Evolutionary conservation across 2,329 filamentous ascomycete species (phyloP).

Genomic region (Epichloe baconii): DNA sequence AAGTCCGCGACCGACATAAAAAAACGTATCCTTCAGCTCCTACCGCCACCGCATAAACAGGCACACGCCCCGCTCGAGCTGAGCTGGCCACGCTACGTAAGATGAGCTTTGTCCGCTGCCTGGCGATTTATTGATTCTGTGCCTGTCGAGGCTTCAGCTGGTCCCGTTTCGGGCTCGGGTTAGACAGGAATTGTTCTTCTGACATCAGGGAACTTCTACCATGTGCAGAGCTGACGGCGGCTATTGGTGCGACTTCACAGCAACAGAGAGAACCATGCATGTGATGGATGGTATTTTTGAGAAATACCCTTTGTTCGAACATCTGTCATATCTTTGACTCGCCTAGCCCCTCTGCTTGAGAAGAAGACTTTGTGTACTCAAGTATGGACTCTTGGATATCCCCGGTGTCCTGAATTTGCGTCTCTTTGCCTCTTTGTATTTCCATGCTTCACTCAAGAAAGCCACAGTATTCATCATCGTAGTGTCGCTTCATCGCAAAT

Average conservation of each 20-base stretch:
- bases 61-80: conserved; percentile 7
- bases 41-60: conserved; percentile 4
- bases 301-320: conserved; percentile 7
- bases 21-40: conserved; percentile 6
- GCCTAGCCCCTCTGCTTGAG: too few relatives aligned
- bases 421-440: neutral
- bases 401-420: too few relatives aligned
- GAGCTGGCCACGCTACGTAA: conserved; percentile 7
- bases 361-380: neutral
- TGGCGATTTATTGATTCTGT: conserved; percentile 10
- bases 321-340: conserved; percentile 2
- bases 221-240: conserved; percentile 11
- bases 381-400: neutral
- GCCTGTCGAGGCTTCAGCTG: neutral
- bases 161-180: neutral
- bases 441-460: neutral
- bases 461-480: neutral
- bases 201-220: neutral
- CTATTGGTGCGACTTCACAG: conserved; percentile 10
- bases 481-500: neutral
- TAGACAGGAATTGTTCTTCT: neutral
- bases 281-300: conserved; percentile 6
- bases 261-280: conserved; percentile 5
- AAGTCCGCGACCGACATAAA: conserved; percentile 11
- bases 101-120: conserved; percentile 10